These are phyloP conservation scores for Sugiyamaella valdiviana DNA, from an alignment of 805 yeast species.

Conservation along the genomic window DNA sequence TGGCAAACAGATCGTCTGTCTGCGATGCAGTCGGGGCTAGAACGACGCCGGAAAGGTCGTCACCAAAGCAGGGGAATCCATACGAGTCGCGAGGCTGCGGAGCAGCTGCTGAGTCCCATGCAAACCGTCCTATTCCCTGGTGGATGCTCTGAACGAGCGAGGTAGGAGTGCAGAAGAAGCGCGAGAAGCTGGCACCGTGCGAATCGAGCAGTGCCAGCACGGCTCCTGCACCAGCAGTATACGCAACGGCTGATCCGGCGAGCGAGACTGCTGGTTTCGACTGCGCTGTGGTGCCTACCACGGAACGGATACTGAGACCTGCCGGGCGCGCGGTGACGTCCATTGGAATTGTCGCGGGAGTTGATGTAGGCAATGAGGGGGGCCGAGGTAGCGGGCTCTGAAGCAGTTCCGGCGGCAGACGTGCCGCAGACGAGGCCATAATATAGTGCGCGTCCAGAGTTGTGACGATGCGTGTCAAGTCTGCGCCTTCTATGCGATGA, in stretches of 20 bases:
- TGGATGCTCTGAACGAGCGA: conserved; percentile 15
- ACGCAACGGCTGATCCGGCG: conserved; percentile 18
- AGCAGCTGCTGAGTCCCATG: conserved; percentile 8
- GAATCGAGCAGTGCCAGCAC: conserved; percentile 15
- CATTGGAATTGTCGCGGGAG: not conserved
- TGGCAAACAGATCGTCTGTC: conserved; percentile 1
- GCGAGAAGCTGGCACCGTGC: conserved; percentile 1
- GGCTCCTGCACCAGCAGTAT: conserved; percentile 29
- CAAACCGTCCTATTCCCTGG: not conserved
- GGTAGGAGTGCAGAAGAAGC: conserved; percentile 16
- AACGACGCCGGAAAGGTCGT: conserved; percentile 1
- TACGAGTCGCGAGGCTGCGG: conserved; percentile 6
- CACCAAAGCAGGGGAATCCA: conserved; percentile 9
- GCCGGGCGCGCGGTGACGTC: not conserved
- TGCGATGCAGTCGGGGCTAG: conserved; percentile 5
- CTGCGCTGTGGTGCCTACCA: conserved; percentile 23
- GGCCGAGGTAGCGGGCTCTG: not conserved
- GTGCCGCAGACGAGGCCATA: too few relatives aligned
- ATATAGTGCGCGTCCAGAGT: too few relatives aligned
- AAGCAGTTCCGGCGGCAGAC: too few relatives aligned
- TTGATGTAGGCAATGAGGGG: not conserved
- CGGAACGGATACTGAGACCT: conserved; percentile 7
- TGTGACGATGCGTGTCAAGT: too few relatives aligned
- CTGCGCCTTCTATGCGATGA: too few relatives aligned
- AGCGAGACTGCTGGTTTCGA: conserved; percentile 13